These are phyloP conservation scores for Pseudozyma thailandica DNA, from an alignment of 1,284 basidiomycete species.

Conservation along the genomic window DNA sequence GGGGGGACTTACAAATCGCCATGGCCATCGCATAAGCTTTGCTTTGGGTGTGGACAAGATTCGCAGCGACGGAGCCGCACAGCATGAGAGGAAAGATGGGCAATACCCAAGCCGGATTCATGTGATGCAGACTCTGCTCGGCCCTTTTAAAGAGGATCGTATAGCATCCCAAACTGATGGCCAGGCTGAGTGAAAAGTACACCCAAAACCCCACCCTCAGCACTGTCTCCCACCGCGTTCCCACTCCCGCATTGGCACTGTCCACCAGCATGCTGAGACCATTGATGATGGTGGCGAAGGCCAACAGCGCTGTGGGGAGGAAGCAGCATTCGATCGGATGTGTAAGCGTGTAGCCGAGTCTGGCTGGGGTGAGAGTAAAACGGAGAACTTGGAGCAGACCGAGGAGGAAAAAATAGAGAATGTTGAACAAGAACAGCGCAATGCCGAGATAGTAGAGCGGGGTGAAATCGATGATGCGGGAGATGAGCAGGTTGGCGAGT, in stretches of 20 bases:
- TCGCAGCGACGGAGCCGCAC: conserved; percentile 24
- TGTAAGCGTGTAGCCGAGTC: conserved; percentile 9
- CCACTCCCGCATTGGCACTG: not conserved
- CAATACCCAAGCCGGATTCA: conserved; percentile 44
- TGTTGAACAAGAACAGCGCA: conserved; percentile 19
- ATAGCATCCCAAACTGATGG: conserved; percentile 20
- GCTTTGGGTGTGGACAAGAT: conserved; percentile 13
- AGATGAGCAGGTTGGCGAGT: conserved; percentile 27
- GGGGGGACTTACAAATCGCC: too few species aligned
- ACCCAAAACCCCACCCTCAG: conserved; percentile 23
- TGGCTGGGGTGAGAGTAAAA: conserved; percentile 8
- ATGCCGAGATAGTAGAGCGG: conserved; percentile 16
- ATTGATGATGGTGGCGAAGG: conserved; percentile 33
- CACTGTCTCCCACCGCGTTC: not conserved
- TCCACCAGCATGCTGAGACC: not conserved
- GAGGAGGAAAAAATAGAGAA: conserved; percentile 22
- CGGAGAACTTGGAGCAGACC: conserved; percentile 18
- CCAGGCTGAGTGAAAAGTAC: conserved; percentile 8
- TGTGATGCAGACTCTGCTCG: conserved; percentile 26
- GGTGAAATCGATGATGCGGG: conserved; percentile 15
- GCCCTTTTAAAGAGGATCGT: conserved; percentile 7
- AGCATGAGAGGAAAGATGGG: conserved; percentile 55
- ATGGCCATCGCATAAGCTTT: conserved; percentile 10
- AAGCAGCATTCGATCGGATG: conserved; percentile 47
- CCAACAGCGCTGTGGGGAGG: conserved; percentile 29